Evolutionary conservation across 1,284 basidiomycete species (phyloP), one percentile per base, ranked within the genome.

Genomic region (Melanopsichium pennsylvanicum): DNA sequence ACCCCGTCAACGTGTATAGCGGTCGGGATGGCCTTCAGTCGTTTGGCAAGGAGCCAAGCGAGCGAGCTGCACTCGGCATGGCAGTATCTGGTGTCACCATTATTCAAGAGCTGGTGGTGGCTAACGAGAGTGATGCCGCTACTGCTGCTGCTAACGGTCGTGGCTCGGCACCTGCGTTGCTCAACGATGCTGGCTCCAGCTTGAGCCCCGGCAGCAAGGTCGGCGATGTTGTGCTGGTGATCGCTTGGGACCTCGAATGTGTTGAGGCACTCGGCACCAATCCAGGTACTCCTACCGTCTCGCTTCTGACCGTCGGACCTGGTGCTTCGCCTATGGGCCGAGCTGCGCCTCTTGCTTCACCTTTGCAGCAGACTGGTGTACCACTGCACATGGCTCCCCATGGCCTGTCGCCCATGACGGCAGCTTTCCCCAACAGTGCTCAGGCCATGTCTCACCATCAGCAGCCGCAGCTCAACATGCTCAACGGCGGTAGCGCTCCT

Each of bases 21-120:
- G 70, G 60, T 18, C 59, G 67, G 19, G 46, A 68, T 25, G 54
- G 60, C 5, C 47, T 59, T 4, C 70, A 75, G 41, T 74, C 76
- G n/a, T 81, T 80, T 33, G 63, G 74, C 56, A 81, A 81, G 52
- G 75, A 74, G 61, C 73, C 70, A 12, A 72, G 75, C 31, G 81
- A 81, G 63, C 77, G 80, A 9, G 68, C 72, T 38, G 75, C 74
- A 2, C 70, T 82, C 13, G 74, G 74, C 9, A 74, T 81, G 63
- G 81, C 73, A 11, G 68, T 82, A 9, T 64, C 74, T 2, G 76
- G 76, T 31, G 70, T 82, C 38, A 79, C 81, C 16, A 76, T 82
- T 54, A 61, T 82, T 7, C 82, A 83, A 42, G 82, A 83, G 61
- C 74, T 82, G 58, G 76, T 82, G 43, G 74, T 82, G n/a, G 72